These are phyloP conservation scores for Chaetomium fimeti DNA, from an alignment of 495 filamentous ascomycete genomes.

Conservation along the genomic window DNA sequence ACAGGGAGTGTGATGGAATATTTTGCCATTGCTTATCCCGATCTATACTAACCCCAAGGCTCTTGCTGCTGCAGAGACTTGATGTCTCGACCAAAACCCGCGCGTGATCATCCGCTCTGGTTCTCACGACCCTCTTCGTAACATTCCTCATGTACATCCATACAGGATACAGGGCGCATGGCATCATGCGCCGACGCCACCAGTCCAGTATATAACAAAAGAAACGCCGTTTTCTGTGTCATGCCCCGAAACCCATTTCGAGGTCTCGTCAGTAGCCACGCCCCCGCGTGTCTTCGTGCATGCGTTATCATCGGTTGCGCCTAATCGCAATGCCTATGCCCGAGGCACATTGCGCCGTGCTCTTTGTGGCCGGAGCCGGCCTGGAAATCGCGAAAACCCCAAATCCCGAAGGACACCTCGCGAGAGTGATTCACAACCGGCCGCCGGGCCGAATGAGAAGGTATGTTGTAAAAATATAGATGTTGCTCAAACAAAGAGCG, in stretches of 20 bases:
- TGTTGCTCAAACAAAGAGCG: slow-evolving; percentile 39
- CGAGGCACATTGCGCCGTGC: not conserved
- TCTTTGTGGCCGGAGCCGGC: not conserved
- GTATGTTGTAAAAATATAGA: not conserved
- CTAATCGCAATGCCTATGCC: not conserved
- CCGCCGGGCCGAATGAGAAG: not conserved
- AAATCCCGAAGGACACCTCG: not conserved
- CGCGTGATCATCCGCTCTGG: not conserved
- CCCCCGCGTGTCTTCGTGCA: not conserved
- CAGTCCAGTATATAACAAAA: not conserved
- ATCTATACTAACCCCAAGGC: slow-evolving; percentile 4
- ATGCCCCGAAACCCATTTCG: not conserved
- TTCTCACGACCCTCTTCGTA: not conserved
- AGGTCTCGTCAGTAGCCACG: not conserved
- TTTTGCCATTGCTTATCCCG: slow-evolving; percentile 5
- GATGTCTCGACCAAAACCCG: too few relatives aligned
- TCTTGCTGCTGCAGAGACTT: not conserved
- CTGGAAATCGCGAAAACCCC: not conserved
- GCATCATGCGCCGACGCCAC: not conserved
- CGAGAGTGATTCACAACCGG: not conserved
- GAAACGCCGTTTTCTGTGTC: not conserved
- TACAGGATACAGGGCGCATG: not conserved
- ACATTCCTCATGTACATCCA: slow-evolving; percentile 2
- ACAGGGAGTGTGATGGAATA: not conserved
- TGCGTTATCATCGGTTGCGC: slow-evolving; percentile 4